These are phyloP conservation scores for Entomortierella parvispora DNA, from an alignment of 192 early-diverging fungal genomes.

Conservation along the genomic window DNA sequence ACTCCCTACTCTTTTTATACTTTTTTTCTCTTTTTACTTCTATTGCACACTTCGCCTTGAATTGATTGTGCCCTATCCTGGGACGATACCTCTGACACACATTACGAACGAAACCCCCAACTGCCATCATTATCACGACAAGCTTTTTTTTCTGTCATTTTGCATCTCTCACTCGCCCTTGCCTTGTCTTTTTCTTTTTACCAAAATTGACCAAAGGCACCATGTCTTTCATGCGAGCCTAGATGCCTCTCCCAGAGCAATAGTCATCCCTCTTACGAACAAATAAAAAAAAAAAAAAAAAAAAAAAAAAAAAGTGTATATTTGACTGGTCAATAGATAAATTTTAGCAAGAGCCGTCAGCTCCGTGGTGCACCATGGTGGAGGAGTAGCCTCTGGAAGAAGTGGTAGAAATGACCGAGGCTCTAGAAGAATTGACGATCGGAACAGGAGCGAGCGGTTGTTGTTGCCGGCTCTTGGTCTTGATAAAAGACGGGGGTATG, in stretches of 20 bases:
- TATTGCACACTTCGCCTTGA: no score
- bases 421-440: background rate
- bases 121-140: background rate
- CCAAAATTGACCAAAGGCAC: background rate
- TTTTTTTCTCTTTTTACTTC: background rate
- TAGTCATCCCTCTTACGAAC: background rate
- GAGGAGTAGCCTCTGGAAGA: conserved; percentile 20
- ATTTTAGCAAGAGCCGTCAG: conserved; percentile 12
- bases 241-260: background rate
- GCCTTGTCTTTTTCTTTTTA: background rate
- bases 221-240: no score
- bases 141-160: no score
- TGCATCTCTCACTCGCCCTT: no score
- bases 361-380: conserved; percentile 11
- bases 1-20: background rate
- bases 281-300: background rate
- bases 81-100: background rate
- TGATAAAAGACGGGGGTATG: background rate
- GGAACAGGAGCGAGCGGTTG: background rate
- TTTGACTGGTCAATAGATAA: background rate
- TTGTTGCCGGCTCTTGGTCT: background rate
- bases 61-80: conserved; percentile 1
- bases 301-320: background rate
- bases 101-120: background rate
- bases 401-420: background rate